Base-by-base conservation (phyloP, 441 rosid genomes). In the Gossypium lobatum region DNA sequence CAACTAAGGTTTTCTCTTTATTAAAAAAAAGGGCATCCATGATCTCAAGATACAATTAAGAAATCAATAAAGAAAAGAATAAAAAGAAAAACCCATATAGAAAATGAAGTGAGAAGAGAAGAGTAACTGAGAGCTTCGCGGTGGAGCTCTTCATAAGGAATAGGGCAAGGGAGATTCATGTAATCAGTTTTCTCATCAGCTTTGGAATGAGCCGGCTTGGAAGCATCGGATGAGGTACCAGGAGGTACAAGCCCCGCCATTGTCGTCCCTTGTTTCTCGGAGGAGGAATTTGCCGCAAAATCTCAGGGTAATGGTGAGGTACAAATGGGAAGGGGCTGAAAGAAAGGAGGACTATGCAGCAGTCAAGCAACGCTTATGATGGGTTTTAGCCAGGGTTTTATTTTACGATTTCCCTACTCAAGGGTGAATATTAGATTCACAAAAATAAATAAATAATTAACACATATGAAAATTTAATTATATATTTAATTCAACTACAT, bases 101-200 rank as follows among this genome's bases (percentile, higher is more conserved):
- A 25, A 4, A 3, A 59, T 7, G 50, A 42, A 23, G 54, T 14
- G 3, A 72, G 62, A 45, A n/a, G 50, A 18, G 23, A 17, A 74
- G 55, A 80, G 85, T 77, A 74, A 95, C 98, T 93, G 72, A 87
- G 83, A 75, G 97, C 95, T 84, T 95, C 98, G 14, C 98, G 97
- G 77, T 91, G 95, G 82, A 93, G 80, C 82, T 95, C 99, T 60
- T 95, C 99, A 21, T 86, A 95, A 42, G 98, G 92, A 79, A 95
- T 80, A 71, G 99, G 99, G 77, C 95, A 90, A 65, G 98, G 97
- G 59, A 95, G 95, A 66, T 90, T 83, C 68, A 85, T 67, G 88
- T 89, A 95, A 77, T 95, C 96, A 5, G 84, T 86, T 75, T 85
- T 90, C 79, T 90, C 90, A 16, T 70, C 83, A 18, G 59, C 76